Conservation (phyloP, 2,329 filamentous ascomycete genomes). For the Verticillium albo-atrum region DNA sequence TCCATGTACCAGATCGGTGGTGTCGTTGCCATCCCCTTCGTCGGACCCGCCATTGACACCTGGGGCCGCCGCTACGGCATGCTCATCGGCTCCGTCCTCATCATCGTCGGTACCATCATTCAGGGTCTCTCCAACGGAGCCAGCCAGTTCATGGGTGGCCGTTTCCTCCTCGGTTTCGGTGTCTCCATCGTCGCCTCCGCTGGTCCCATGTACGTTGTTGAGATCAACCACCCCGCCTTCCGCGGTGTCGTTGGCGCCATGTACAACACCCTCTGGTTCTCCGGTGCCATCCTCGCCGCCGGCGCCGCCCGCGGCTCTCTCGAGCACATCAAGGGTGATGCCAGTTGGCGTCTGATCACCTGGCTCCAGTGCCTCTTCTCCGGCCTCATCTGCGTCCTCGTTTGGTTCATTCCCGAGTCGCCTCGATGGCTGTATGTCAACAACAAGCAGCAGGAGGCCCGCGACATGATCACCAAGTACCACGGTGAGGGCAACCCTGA, state of each 20-base stretch:
- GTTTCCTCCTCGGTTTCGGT: slow-evolving; percentile 52
- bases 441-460: slow-evolving; percentile 21
- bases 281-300: slow-evolving; percentile 39
- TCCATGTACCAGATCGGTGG: slow-evolving; percentile 48
- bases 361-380: slow-evolving; percentile 34
- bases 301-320: slow-evolving; percentile 38
- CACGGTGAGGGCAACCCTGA: slow-evolving; percentile 38
- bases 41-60: slow-evolving; percentile 42
- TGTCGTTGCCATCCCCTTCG: slow-evolving; percentile 41
- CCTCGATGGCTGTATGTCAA: slow-evolving; percentile 36
- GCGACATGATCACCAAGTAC: slow-evolving; percentile 27
- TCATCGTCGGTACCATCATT: slow-evolving; percentile 31
- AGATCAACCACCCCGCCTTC: slow-evolving; percentile 59
- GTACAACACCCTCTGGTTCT: slow-evolving; percentile 26
- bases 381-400: slow-evolving; percentile 23
- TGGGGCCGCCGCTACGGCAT: slow-evolving; percentile 44
- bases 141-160: slow-evolving; percentile 50
- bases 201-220: slow-evolving; percentile 59
- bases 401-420: slow-evolving; percentile 26
- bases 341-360: slow-evolving; percentile 34
- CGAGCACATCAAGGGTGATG: slow-evolving; percentile 19
- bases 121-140: slow-evolving; percentile 28
- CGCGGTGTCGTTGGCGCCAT: slow-evolving; percentile 58
- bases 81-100: slow-evolving; percentile 36
- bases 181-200: slow-evolving; percentile 55